Evolutionary conservation across 495 filamentous ascomycete genomes (phyloP).

Genomic region (Cercophora newfieldiana): DNA sequence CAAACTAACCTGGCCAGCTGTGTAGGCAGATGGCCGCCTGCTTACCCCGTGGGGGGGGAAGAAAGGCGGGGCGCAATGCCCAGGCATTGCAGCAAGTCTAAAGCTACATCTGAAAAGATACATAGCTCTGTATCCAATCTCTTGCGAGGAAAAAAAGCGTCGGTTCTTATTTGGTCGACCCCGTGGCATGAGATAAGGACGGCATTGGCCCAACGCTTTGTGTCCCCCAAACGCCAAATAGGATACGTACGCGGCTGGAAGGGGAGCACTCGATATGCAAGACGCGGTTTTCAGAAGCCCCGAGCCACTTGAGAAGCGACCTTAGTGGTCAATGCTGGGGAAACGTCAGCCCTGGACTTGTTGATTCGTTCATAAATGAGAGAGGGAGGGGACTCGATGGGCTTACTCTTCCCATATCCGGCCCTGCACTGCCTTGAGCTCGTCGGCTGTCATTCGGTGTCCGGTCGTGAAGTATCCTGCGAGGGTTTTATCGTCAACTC

Average conservation of each 20-base stretch:
- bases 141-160: neutral
- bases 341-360: slow-evolving; percentile 28
- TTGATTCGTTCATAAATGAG: slow-evolving; percentile 20
- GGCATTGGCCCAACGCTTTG: slow-evolving; percentile 1
- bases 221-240: slow-evolving; percentile 2
- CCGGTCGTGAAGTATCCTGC: slow-evolving; percentile 81
- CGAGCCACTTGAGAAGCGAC: slow-evolving; percentile 5
- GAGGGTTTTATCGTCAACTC: slow-evolving; percentile 16
- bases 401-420: slow-evolving; percentile 87
- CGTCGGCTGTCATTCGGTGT: slow-evolving; percentile 82
- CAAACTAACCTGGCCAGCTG: neutral
- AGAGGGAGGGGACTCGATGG: neutral
- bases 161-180: neutral
- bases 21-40: neutral
- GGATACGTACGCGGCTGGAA: neutral
- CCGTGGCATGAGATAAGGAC: neutral
- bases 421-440: slow-evolving; percentile 80
- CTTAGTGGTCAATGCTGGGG: slow-evolving; percentile 45
- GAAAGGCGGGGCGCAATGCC: neutral
- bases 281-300: slow-evolving; percentile 5
- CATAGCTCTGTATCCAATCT: slow-evolving; percentile 3
- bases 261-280: neutral
- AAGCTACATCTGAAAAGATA: neutral
- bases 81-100: slow-evolving; percentile 1
- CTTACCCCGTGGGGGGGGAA: slow-evolving; percentile 1